These are phyloP conservation scores for Myxozyma mucilagina DNA, from an alignment of 805 yeast species.

Conservation along the genomic window DNA sequence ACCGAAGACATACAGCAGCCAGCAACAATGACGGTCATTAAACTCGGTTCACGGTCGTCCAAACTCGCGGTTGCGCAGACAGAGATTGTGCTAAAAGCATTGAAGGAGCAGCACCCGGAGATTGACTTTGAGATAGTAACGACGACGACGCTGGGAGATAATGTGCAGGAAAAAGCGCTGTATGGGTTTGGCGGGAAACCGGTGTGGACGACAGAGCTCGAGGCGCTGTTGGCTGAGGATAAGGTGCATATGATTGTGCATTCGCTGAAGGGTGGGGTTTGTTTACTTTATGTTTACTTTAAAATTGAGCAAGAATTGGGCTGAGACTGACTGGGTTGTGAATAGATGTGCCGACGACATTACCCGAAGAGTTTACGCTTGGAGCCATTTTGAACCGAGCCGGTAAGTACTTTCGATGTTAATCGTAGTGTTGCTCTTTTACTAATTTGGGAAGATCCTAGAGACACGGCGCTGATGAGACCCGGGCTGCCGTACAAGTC, in stretches of 20 bases:
- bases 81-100: constrained; percentile 63
- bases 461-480: constrained; percentile 81
- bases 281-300: not conserved
- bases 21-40: constrained; percentile 4
- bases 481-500: constrained; percentile 60
- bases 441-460: constrained; percentile 55
- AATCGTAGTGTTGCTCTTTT: not conserved
- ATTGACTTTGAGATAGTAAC: constrained; percentile 75
- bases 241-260: constrained; percentile 88
- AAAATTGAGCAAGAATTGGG: not conserved
- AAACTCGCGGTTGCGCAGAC: constrained; percentile 85
- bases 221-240: constrained; percentile 64
- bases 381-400: constrained; percentile 86
- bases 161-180: constrained; percentile 77
- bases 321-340: constrained; percentile 16
- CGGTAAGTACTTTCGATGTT: constrained; percentile 19
- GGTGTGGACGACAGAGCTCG: constrained; percentile 94
- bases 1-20: not conserved
- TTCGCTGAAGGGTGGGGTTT: constrained; percentile 83
- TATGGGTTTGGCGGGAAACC: constrained; percentile 96
- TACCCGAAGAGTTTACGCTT: constrained; percentile 86
- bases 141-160: constrained; percentile 85
- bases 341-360: constrained; percentile 67
- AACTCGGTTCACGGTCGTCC: constrained; percentile 85
- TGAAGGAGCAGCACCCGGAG: constrained; percentile 62